Evolutionary conservation across 2,329 filamentous ascomycete genomes (phyloP).

Genomic region (Dactylellina parvicollis): DNA sequence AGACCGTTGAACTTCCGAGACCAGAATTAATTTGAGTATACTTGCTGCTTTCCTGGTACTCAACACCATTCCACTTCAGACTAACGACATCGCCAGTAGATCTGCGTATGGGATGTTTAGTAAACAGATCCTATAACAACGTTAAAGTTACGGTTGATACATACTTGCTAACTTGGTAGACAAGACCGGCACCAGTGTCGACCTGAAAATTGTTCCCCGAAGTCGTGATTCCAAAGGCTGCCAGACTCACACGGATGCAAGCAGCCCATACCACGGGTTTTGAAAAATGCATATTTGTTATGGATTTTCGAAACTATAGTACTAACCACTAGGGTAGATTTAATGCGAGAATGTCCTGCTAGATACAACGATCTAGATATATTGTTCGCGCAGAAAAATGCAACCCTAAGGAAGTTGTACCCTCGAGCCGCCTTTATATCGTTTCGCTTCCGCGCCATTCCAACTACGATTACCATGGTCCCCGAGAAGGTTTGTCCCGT

Average conservation of each 20-base stretch:
- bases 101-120: not conserved
- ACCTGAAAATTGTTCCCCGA: slow-evolving; percentile 36
- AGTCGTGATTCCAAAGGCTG: slow-evolving; percentile 43
- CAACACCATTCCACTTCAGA: slow-evolving; percentile 40
- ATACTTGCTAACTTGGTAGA: slow-evolving; percentile 48
- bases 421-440: not conserved
- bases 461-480: not conserved
- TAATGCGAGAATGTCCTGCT: too few relatives aligned
- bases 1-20: slow-evolving; percentile 68
- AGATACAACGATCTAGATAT: not conserved
- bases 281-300: slow-evolving; percentile 33
- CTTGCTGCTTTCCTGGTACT: slow-evolving; percentile 58
- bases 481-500: not conserved
- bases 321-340: not conserved
- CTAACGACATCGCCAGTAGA: slow-evolving; percentile 50
- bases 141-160: not conserved
- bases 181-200: slow-evolving; percentile 46
- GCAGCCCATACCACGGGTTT: slow-evolving; percentile 46
- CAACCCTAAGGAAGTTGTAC: not conserved
- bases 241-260: slow-evolving; percentile 37
- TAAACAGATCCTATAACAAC: not conserved
- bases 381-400: not conserved
- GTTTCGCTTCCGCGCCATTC: too few relatives aligned
- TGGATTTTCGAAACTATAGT: not conserved
- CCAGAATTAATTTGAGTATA: slow-evolving; percentile 70